Percentiles rank a stretch among this genome's conserved stretches.
These are phyloP conservation scores for Pythium rishiriense DNA, from an alignment of 352 stramenopile genomes.

Conservation along the genomic window DNA sequence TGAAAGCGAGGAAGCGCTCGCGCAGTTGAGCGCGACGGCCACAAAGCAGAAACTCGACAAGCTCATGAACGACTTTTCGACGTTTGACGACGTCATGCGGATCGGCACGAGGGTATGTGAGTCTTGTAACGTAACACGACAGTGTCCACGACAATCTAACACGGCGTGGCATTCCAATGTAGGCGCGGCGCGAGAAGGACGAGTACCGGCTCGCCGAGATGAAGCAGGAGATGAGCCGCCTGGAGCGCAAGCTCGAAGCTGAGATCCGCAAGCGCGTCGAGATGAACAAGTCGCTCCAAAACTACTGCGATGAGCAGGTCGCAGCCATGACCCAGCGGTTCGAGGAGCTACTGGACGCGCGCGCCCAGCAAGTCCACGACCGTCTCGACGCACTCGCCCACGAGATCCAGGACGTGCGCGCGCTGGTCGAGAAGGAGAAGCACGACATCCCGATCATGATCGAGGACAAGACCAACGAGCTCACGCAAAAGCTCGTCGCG, in stretches of 20 bases:
- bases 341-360: constrained; percentile 75
- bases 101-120: constrained; percentile 67
- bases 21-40: constrained; percentile 59
- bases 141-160: neutral
- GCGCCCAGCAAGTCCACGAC: constrained; percentile 70
- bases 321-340: constrained; percentile 82
- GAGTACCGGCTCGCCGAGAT: constrained; percentile 93
- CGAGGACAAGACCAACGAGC: constrained; percentile 85
- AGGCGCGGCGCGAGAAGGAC: constrained; percentile 92
- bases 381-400: constrained; percentile 68
- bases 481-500: constrained; percentile 83
- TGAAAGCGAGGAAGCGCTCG: constrained; percentile 25
- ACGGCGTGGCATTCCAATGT: constrained; percentile 1
- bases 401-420: constrained; percentile 82
- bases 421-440: constrained; percentile 84
- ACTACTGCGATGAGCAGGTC: constrained; percentile 90
- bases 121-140: neutral
- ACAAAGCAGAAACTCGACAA: constrained; percentile 84
- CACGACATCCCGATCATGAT: constrained; percentile 90
- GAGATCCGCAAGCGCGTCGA: constrained; percentile 95
- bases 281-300: constrained; percentile 92
- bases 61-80: constrained; percentile 85
- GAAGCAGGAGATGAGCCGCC: constrained; percentile 87
- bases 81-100: constrained; percentile 87
- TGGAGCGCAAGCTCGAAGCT: constrained; percentile 91